Conservation (phyloP, 2,329 filamentous ascomycete genomes). For the Apiospora aurea region DNA sequence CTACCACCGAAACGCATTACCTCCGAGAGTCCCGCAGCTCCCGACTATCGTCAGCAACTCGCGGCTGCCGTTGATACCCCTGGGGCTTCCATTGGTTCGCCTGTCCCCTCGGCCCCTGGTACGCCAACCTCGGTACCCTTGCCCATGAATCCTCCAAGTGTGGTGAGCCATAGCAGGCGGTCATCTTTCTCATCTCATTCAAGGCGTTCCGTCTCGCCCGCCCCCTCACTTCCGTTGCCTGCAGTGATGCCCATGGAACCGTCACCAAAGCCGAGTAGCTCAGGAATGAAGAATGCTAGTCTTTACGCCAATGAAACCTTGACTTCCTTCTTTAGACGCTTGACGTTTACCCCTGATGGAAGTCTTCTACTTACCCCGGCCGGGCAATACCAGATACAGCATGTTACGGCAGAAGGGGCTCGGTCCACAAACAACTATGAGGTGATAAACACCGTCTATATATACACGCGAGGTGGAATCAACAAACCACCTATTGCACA, state of each 20-base stretch:
- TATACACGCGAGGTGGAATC: conserved; percentile 94
- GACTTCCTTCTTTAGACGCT: conserved; percentile 92
- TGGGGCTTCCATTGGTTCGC: conserved; percentile 73
- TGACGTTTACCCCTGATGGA: conserved; percentile 95
- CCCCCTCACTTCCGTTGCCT: conserved; percentile 90
- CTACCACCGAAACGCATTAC: conserved; percentile 90
- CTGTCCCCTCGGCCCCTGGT: conserved; percentile 87
- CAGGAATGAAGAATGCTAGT: conserved; percentile 81
- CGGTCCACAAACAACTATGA: conserved; percentile 79
- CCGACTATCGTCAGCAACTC: conserved; percentile 75
- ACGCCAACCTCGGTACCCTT: conserved; percentile 89
- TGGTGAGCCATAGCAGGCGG: conserved; percentile 89
- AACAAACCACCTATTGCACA: conserved; percentile 97
- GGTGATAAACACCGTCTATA: conserved; percentile 95
- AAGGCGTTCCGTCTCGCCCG: conserved; percentile 88
- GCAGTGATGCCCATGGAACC: conserved; percentile 94
- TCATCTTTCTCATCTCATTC: conserved; percentile 85
- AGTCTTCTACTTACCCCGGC: conserved; percentile 93
- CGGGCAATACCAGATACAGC: conserved; percentile 89
- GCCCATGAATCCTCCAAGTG: conserved; percentile 93
- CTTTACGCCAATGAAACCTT: conserved; percentile 97
- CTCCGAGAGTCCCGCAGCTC: conserved; percentile 83
- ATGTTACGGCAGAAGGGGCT: conserved; percentile 55
- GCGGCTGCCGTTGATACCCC: conserved; percentile 59
- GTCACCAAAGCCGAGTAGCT: conserved; percentile 77